These are phyloP conservation scores for Tuber magnatum DNA, from an alignment of 495 filamentous ascomycete genomes.

Conservation along the genomic window DNA sequence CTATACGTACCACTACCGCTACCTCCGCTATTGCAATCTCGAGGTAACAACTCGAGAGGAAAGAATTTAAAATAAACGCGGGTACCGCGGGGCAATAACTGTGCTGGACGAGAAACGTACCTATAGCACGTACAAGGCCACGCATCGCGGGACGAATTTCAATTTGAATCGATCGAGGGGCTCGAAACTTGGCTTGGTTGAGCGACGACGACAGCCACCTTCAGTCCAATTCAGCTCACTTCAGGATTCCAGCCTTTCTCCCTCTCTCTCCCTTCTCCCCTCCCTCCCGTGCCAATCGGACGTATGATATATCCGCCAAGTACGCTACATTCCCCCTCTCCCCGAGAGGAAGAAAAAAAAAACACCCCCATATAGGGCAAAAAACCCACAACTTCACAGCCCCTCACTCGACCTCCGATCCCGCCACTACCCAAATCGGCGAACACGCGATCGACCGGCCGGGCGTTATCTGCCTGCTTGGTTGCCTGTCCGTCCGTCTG, in stretches of 20 bases:
- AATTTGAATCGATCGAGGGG: background rate
- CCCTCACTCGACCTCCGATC: background rate
- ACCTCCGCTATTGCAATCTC: background rate
- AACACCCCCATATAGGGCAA: too few species aligned
- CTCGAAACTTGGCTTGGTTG: background rate
- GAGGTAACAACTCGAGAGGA: background rate
- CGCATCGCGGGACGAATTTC: background rate
- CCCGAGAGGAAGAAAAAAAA: background rate
- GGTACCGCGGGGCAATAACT: background rate
- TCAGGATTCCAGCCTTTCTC: background rate
- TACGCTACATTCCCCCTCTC: background rate
- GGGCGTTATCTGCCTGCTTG: background rate
- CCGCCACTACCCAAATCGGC: background rate
- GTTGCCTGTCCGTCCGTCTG: background rate
- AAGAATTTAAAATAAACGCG: background rate
- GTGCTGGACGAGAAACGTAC: background rate
- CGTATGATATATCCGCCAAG: background rate
- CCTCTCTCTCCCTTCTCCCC: background rate
- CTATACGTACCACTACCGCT: background rate
- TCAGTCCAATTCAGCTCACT: background rate
- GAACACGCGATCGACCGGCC: background rate
- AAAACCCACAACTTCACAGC: background rate
- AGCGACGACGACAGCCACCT: background rate
- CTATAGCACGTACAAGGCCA: background rate
- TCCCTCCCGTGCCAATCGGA: background rate